A percentile compares a stretch with the other conserved stretches of the same genome.
Evolutionary conservation across 306 rosid species (phyloP).

Genomic region (Crataegus laevigata): DNA sequence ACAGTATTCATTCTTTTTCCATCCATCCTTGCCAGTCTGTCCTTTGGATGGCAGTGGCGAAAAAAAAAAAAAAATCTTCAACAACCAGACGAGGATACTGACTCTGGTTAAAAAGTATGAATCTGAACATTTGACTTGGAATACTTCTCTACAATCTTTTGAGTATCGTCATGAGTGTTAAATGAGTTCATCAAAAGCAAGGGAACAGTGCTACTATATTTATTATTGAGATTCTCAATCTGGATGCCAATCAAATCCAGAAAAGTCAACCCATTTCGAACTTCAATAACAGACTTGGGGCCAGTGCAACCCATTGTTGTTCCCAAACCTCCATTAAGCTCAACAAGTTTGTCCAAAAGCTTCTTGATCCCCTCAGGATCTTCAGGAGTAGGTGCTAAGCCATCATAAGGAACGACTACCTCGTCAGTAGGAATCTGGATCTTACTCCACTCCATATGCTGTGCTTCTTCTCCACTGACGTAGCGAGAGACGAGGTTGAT

Average conservation of each 20-base stretch:
- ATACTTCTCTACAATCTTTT: conserved; percentile 71
- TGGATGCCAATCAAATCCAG: conserved; percentile 93
- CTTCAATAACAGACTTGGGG: conserved; percentile 96
- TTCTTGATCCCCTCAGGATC: conserved; percentile 59
- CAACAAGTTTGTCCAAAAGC: conserved; percentile 89
- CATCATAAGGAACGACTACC: conserved; percentile 85
- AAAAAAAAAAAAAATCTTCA: conserved; percentile 83
- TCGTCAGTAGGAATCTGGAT: conserved; percentile 96
- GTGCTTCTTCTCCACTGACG: conserved; percentile 94
- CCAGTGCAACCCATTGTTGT: conserved; percentile 97
- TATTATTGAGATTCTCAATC: conserved; percentile 81
- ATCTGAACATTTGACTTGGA: conserved; percentile 58
- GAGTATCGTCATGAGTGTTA: conserved; percentile 93
- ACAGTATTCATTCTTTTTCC: conserved; percentile 90
- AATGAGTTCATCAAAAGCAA: conserved; percentile 97
- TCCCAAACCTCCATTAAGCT: conserved; percentile 97
- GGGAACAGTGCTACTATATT: conserved; percentile 85
- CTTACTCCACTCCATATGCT: conserved; percentile 94
- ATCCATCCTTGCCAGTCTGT: conserved; percentile 70
- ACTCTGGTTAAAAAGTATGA: conserved; percentile 95
- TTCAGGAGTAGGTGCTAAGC: conserved; percentile 57
- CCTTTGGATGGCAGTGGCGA: conserved; percentile 84
- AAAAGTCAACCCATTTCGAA: conserved; percentile 88
- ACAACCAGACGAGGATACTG: conserved; percentile 81
- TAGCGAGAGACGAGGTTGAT: conserved; percentile 83